phyloP scores from a whole-genome alignment of 2,329 filamentous ascomycete species.

The Neopestalotiopsis sp. region DNA sequence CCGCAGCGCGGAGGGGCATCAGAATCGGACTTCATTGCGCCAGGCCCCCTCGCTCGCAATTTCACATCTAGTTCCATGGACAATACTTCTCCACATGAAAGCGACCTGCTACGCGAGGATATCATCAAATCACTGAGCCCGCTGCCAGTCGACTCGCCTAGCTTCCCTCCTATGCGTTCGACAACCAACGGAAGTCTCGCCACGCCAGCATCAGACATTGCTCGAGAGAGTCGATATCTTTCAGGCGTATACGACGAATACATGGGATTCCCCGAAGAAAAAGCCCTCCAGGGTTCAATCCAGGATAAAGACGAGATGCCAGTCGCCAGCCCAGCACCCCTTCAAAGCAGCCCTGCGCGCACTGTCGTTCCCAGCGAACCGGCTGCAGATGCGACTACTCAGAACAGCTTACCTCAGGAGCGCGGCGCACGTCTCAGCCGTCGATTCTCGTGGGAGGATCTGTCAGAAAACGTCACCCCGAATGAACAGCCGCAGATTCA shows the following conservation, averaged over 20 bases:
- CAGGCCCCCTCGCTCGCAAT: conserved; percentile 44
- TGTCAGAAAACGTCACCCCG: conserved; percentile 28
- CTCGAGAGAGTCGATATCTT: conserved; percentile 66
- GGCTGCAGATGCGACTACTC: conserved; percentile 19
- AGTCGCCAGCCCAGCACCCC: background rate
- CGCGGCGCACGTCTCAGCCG: conserved; percentile 14
- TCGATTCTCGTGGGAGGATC: conserved; percentile 51
- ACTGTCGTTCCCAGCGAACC: background rate
- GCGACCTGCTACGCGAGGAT: conserved; percentile 73
- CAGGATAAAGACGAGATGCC: conserved; percentile 30
- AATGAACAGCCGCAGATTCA: conserved; percentile 17
- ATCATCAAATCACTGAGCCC: conserved; percentile 74
- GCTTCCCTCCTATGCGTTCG: conserved; percentile 21
- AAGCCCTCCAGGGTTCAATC: conserved; percentile 34
- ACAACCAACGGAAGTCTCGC: conserved; percentile 14
- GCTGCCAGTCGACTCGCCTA: conserved; percentile 33
- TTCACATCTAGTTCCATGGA: conserved; percentile 53
- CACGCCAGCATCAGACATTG: conserved; percentile 18
- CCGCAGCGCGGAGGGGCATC: conserved; percentile 41
- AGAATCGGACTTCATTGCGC: conserved; percentile 40
- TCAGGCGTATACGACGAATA: conserved; percentile 72
- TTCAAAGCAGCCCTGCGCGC: conserved; percentile 5
- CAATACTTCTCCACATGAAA: conserved; percentile 66
- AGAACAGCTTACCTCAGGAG: conserved; percentile 7
- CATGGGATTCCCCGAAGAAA: conserved; percentile 58